phyloP scores from a whole-genome alignment of 495 filamentous ascomycete species.

The Aspergillus panamensis region DNA sequence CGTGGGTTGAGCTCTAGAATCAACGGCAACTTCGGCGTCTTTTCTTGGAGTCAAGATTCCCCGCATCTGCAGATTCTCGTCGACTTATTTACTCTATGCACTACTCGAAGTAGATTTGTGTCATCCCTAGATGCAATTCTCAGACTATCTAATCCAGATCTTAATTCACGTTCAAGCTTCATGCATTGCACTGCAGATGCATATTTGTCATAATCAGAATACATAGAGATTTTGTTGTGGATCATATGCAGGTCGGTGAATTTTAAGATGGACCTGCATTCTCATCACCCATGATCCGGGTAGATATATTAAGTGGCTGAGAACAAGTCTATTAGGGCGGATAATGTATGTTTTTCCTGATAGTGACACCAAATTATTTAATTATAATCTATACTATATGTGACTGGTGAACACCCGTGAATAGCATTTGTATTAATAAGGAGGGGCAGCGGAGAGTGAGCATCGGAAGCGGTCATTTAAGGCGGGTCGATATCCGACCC shows the following conservation, averaged over 20 bases:
- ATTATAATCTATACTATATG: too few species aligned
- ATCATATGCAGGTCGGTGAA: background rate
- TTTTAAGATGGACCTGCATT: too few species aligned
- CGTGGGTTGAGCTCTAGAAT: background rate
- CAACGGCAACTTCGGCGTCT: constrained; percentile 3
- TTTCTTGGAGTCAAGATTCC: background rate
- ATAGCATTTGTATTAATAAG: background rate
- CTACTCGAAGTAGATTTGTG: too few species aligned
- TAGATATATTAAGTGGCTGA: too few species aligned
- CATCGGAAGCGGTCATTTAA: background rate
- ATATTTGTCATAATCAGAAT: background rate
- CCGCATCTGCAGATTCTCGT: too few species aligned
- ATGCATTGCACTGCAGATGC: background rate
- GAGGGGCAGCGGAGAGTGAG: constrained; percentile 2
- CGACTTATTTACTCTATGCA: too few species aligned
- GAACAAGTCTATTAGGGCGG: too few species aligned
- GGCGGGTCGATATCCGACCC: background rate
- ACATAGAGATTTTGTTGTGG: background rate
- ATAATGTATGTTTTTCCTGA: too few species aligned
- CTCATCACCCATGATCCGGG: too few species aligned
- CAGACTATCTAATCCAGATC: background rate
- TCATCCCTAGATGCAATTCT: too few species aligned
- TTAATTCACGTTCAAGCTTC: background rate
- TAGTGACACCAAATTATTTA: too few species aligned
- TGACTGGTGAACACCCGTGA: too few species aligned